Conservation (phyloP, 2,329 filamentous ascomycete genomes). For the Erysiphe pulchra region DNA sequence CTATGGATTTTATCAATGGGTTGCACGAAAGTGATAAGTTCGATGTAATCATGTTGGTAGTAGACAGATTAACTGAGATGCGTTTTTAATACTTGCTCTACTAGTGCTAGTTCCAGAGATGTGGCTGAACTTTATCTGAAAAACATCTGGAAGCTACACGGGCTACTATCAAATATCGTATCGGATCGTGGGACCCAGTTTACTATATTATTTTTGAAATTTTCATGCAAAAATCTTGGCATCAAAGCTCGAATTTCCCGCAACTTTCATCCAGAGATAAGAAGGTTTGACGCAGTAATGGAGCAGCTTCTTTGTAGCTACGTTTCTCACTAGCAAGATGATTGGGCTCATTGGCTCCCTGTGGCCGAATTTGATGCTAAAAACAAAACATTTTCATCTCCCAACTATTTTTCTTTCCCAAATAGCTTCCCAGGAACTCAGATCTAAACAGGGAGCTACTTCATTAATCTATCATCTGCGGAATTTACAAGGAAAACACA, state of each 20-base stretch:
- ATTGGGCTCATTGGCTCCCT: slow-evolving; percentile 1
- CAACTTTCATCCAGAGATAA: slow-evolving; percentile 1
- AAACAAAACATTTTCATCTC: no score
- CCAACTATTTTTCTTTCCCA: no score
- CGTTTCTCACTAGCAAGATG: slow-evolving; percentile 2
- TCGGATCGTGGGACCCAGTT: not conserved
- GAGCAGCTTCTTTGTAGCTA: slow-evolving; percentile 1
- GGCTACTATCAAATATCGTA: not conserved
- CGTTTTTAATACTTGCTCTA: not conserved
- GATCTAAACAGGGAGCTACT: no score
- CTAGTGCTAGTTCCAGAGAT: not conserved
- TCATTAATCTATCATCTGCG: no score
- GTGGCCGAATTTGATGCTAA: slow-evolving; percentile 2
- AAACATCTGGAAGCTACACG: not conserved
- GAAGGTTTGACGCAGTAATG: slow-evolving; percentile 1
- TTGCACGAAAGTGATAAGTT: not conserved
- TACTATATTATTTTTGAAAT: not conserved
- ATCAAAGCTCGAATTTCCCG: not conserved
- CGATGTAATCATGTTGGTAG: not conserved
- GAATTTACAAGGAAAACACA: no score
- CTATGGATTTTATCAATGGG: not conserved
- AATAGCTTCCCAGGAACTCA: no score
- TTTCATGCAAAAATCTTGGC: not conserved
- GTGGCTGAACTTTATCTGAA: not conserved
- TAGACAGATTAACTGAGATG: not conserved